These are phyloP conservation scores for Fusarium albosuccineum DNA, from an alignment of 2,329 filamentous ascomycete genomes.

Conservation along the genomic window DNA sequence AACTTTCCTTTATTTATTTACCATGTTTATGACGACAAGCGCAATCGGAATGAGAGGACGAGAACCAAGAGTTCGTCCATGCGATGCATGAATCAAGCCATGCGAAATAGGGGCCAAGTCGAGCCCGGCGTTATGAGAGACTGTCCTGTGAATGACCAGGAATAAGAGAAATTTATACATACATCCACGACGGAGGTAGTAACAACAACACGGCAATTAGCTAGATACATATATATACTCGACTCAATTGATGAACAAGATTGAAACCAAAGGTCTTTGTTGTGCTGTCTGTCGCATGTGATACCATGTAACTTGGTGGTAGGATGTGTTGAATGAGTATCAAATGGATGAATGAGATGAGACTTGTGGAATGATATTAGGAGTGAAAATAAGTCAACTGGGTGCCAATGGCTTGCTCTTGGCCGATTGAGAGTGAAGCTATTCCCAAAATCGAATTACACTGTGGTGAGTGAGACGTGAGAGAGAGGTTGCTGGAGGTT, in stretches of 20 bases:
- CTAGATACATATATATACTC: slow-evolving; percentile 19
- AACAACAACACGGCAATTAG: slow-evolving; percentile 9
- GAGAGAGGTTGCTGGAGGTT: not conserved
- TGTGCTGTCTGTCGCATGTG: not conserved
- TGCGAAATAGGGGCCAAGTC: slow-evolving; percentile 17
- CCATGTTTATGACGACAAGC: slow-evolving; percentile 33
- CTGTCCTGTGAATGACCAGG: slow-evolving; percentile 13
- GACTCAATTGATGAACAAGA: slow-evolving; percentile 33
- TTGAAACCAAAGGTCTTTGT: slow-evolving; percentile 8
- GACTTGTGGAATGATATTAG: too few species aligned
- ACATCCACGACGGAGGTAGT: slow-evolving; percentile 13
- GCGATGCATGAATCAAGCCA: slow-evolving; percentile 20
- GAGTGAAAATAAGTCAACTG: too few species aligned
- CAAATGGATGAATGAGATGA: too few species aligned
- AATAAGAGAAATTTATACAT: slow-evolving; percentile 22
- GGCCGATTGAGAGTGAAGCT: too few species aligned
- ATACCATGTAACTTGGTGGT: not conserved
- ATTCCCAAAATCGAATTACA: too few species aligned
- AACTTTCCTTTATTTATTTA: slow-evolving; percentile 38
- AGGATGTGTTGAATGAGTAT: not conserved
- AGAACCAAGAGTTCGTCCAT: slow-evolving; percentile 12
- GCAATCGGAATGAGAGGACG: slow-evolving; percentile 31
- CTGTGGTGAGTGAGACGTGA: too few species aligned
- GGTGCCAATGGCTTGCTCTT: too few species aligned
- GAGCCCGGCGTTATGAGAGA: slow-evolving; percentile 16